Base-by-base conservation (phyloP, 352 stramenopile genomes). In the Phytophthora europaea region DNA sequence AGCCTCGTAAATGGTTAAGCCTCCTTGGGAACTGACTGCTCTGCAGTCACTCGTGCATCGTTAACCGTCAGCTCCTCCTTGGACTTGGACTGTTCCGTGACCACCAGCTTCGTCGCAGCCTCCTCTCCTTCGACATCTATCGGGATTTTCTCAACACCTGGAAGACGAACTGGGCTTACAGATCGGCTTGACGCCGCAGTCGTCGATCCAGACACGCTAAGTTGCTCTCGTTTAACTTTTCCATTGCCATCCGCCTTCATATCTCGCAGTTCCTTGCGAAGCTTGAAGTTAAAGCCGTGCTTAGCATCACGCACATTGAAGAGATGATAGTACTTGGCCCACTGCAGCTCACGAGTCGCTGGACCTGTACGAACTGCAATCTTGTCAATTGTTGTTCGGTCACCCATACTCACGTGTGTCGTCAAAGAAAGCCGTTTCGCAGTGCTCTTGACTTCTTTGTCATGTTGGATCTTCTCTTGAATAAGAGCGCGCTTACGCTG, bases 271-370 rank as follows among this genome's bases (percentile, higher is more conserved):
- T 84, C 53, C 61, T 90, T 91, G 13, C 89, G 89, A n/a, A 72
- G 62, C 45, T 94, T 78, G 59, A 94, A 96, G 64, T 96, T 88
- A 61, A 86, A 93, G 15, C 89, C 89, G 13, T 76, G 59, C 28
- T 78, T 75, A 0, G 87, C 89, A 62, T 94, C 89, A 45, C 89
- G 87, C 6, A 73, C 33, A 2, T 90, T 73, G 54, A 96, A 96
- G 34, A 94, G 59, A 56, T 68, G 80, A 4, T 80, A 72, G 6
- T 76, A 66, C 34, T 76, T 81, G 4, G 74, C 89, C 86, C 85
- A 94, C 22, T 75, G 58, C 51, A 96, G 61, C 73, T 96, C 89
- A 26, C 86, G 84, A 6, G 71, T 26, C 13, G 72, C 78, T 6
- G 89, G 89, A 0, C 89, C 89, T 1, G 75, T 83, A 23, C 87